Conservation (phyloP, 176 grass and related monocot genomes). For the Rhynchospora breviuscula region DNA sequence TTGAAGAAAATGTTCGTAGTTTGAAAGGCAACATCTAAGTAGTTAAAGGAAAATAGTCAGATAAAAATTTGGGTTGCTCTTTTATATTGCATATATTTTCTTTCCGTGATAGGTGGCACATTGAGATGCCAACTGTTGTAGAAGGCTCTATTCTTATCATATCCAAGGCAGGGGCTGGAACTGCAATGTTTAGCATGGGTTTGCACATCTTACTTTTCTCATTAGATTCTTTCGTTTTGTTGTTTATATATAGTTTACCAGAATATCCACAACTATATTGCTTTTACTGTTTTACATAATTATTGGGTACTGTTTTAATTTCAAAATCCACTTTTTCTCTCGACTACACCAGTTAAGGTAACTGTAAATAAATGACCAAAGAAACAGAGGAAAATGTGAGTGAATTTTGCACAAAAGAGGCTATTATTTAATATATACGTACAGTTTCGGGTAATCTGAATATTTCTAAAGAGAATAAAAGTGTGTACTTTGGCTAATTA, state of each 20-base stretch:
- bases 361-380: background rate
- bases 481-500: background rate
- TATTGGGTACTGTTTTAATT: background rate
- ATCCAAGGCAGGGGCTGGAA: conserved; percentile 52
- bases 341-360: background rate
- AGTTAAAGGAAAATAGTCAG: background rate
- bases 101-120: conserved; percentile 42
- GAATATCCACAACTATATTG: background rate
- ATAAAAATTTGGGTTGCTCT: background rate
- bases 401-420: background rate
- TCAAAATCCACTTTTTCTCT: background rate
- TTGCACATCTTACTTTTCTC: background rate
- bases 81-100: background rate
- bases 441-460: background rate
- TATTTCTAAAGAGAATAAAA: background rate
- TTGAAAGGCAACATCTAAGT: background rate
- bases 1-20: background rate
- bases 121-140: conserved; percentile 54
- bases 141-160: conserved; percentile 71
- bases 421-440: background rate
- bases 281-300: background rate
- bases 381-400: background rate
- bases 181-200: conserved; percentile 91
- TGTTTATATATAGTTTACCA: background rate
- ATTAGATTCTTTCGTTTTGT: background rate